Conservation (phyloP, 805 yeast species). For the Candida dajiaensis region DNA sequence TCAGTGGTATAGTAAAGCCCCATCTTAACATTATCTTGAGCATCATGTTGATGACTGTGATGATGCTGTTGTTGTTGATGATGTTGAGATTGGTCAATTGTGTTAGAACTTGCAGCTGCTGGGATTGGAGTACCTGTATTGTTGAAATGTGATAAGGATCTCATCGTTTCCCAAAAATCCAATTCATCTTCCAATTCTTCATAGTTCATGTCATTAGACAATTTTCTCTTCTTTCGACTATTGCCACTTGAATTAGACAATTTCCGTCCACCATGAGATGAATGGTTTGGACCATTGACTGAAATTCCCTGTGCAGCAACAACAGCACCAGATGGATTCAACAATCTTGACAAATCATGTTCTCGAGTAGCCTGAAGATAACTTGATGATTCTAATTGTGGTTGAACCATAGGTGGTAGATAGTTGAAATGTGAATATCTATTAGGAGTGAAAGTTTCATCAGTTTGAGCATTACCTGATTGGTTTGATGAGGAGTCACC, state of each 20-base stretch:
- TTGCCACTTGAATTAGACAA: conserved; percentile 17
- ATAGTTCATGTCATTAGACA: conserved; percentile 6
- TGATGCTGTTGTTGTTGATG: background rate
- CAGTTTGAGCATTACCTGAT: conserved; percentile 12
- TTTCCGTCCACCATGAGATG: conserved; percentile 14
- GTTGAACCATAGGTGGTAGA: conserved; percentile 68
- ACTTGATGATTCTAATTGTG: conserved; percentile 57
- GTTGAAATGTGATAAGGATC: conserved; percentile 43
- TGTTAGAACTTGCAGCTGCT: background rate
- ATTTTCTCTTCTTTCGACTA: conserved; percentile 8
- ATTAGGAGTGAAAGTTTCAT: conserved; percentile 36
- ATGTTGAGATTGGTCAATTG: background rate
- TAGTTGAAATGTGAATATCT: conserved; percentile 70
- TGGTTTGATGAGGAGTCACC: conserved; percentile 20
- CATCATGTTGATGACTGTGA: background rate
- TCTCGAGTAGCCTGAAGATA: conserved; percentile 31
- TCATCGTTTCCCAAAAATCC: conserved; percentile 69
- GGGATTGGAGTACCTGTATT: conserved; percentile 13
- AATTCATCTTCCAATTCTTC: conserved; percentile 56
- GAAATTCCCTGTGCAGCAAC: background rate
- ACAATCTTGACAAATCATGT: conserved; percentile 37
- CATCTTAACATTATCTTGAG: conserved; percentile 3
- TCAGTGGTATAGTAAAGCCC: background rate
- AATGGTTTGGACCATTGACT: background rate
- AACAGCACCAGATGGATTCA: conserved; percentile 30